Base-by-base conservation (phyloP, 176 grass and related monocot genomes). In the Zea mays region DNA sequence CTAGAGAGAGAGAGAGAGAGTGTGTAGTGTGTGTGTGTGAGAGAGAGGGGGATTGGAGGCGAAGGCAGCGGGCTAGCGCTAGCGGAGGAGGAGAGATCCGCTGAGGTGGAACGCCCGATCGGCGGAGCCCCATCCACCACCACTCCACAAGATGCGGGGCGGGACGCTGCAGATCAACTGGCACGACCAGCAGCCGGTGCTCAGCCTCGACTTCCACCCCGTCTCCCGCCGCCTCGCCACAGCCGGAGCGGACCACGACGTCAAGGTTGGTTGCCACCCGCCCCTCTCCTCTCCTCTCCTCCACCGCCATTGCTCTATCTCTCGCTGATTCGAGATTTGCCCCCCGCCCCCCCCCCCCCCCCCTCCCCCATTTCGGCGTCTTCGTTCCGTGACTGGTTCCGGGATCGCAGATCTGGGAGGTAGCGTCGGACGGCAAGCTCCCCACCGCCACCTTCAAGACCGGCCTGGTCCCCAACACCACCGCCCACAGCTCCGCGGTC, bases 111-210 rank as follows among this genome's bases (percentile, higher is more conserved):
- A 36, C 5, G 52, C 51, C 51, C 51, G 51, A 56, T 13, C 35
- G 16, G 7, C 54, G 15, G 15, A 39, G 17, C 6, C 6, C 49
- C 69, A 17, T 35, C 68, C 2, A 16, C 1, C 2, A 16, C 1
- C 6, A 14, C 9, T 13, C 20, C 9, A 4, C 7, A 36, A 39
- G 76, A 98, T 99, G 96, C 90, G 82, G n/a, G 96, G 96, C 83
- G 96, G 96, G 47, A 99, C 96, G 63, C 87, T 99, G 48, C 96
- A 99, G 85, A 92, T 99, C 87, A 95, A 89, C 83, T 99, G 96
- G 96, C 96, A 99, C 83, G 96, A 99, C 71, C 78, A 77, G 52
- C 89, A 95, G 78, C 96, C 92, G 8, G 96, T 99, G 67, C 92
- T 99, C 85, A 95, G 92, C 87, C 92, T 99, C 81, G 92, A 99